Base-by-base conservation (phyloP, 1,284 basidiomycete species). In the Cystobasidium pallidum region DNA sequence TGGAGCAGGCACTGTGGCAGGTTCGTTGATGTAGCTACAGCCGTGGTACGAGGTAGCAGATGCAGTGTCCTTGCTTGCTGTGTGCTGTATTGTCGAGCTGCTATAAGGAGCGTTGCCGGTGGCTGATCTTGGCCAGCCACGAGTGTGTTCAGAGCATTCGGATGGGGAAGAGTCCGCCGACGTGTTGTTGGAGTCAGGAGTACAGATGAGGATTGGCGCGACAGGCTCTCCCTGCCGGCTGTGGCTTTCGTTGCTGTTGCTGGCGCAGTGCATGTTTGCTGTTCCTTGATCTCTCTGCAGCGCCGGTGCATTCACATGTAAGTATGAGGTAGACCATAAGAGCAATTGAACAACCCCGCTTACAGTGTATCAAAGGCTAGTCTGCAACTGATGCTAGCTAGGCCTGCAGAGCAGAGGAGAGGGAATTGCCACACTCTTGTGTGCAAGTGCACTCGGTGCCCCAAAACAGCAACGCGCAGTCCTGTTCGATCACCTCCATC, bases 101-200 rank as follows among this genome's bases (percentile, higher is more conserved):
- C 54, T n/a, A 21, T 10, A 21, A 0, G 15, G 39, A 26, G n/a
- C n/a, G n/a, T n/a, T n/a, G n/a, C 17, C n/a, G 58, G 39, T 61
- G 36, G 36, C 39, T 58, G 32, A 58, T 8, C 43, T 45, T 17
- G 43, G 3, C 30, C 58, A 61, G 58, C 24, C 24, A 26, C 39
- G 19, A 21, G n/a, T 24, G 41, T 61, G 28, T 39, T 41, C 24
- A 28, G 24, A 39, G 24, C 34, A 30, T 45, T 41, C n/a, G 4
- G 58, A 61, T 10, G 58, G 41, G 10, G 58, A 61, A 15, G 58
- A 61, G n/a, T 32, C 28, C 3, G 54, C 19, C 19, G 54, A 57
- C 13, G 30, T 36, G 30, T 57, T 32, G 32, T 19, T 57, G n/a
- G 54, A 17, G 30, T 61, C 58, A 36, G 58, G 21, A 1, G 58